Conservation (phyloP, 1,139 yeast genomes). For the Suhomyces panamericanus region DNA sequence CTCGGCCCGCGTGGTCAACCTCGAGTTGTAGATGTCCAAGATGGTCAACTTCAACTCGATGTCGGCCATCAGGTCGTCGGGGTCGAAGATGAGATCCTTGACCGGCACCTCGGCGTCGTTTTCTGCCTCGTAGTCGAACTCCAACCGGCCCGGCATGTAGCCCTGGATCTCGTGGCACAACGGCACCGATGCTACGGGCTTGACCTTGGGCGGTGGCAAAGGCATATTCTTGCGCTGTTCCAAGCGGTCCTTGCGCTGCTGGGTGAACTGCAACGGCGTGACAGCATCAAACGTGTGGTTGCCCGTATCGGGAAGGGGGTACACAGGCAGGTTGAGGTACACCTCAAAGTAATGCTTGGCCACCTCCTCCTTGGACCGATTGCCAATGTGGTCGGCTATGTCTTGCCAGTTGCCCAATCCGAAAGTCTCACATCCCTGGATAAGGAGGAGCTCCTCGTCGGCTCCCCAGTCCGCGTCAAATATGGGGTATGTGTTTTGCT, state of each 20-base stretch:
- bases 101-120: slow-evolving; percentile 94
- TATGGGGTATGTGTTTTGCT: slow-evolving; percentile 93
- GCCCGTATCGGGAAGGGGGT: slow-evolving; percentile 82
- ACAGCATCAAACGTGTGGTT: slow-evolving; percentile 53
- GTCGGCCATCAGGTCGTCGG: slow-evolving; percentile 86
- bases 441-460: slow-evolving; percentile 84
- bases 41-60: slow-evolving; percentile 86
- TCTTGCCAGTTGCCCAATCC: slow-evolving; percentile 99
- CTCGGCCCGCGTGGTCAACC: slow-evolving; percentile 90
- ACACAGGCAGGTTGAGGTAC: slow-evolving; percentile 66
- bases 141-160: slow-evolving; percentile 97
- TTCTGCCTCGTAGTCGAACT: slow-evolving; percentile 93
- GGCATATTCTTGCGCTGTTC: slow-evolving; percentile 66
- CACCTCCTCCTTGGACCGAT: slow-evolving; percentile 88
- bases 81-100: slow-evolving; percentile 93
- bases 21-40: slow-evolving; percentile 83
- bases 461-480: slow-evolving; percentile 96
- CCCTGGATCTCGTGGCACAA: slow-evolving; percentile 97
- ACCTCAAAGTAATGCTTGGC: slow-evolving; percentile 73
- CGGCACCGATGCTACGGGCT: slow-evolving; percentile 91
- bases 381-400: slow-evolving; percentile 91
- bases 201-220: slow-evolving; percentile 74
- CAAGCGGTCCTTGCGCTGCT: slow-evolving; percentile 66
- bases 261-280: slow-evolving; percentile 68
- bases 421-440: slow-evolving; percentile 87